Conservation (phyloP, 2,329 filamentous ascomycete species). For the Curvularia sp. region DNA sequence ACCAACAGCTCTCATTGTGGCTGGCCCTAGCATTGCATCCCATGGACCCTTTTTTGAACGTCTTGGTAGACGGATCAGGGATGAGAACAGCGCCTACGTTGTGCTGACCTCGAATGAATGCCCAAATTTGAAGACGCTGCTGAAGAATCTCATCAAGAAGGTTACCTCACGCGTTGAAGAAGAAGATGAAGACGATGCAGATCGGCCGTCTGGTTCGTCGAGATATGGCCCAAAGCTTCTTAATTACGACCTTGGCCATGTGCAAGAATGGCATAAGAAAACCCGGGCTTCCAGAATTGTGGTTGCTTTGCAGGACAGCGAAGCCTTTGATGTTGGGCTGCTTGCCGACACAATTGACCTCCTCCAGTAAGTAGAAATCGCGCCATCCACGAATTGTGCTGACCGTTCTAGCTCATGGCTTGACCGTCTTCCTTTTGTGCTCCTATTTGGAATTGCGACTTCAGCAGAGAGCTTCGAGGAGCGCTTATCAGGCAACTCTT, state of each 20-base stretch:
- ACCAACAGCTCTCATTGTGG: conserved; percentile 75
- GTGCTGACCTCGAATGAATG: conserved; percentile 73
- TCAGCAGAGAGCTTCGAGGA: conserved; percentile 82
- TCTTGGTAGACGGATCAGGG: conserved; percentile 59
- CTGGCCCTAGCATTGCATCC: conserved; percentile 79
- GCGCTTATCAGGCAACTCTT: conserved; percentile 72
- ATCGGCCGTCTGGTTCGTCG: conserved; percentile 23
- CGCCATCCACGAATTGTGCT: conserved; percentile 17
- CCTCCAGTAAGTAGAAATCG: conserved; percentile 63
- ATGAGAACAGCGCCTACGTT: conserved; percentile 64
- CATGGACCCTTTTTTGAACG: conserved; percentile 78
- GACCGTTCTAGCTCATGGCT: conserved; percentile 66
- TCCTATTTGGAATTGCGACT: conserved; percentile 81
- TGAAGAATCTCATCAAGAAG: conserved; percentile 77
- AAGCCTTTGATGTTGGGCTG: conserved; percentile 78
- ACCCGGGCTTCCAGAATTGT: conserved; percentile 67
- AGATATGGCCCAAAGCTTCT: conserved; percentile 70
- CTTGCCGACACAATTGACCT: conserved; percentile 74
- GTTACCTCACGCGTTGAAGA: conserved; percentile 65
- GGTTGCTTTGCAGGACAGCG: conserved; percentile 80
- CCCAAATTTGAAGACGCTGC: conserved; percentile 73
- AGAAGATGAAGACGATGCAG: conserved; percentile 57
- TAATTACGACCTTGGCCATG: conserved; percentile 78
- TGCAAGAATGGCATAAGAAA: conserved; percentile 66
- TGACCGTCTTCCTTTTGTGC: conserved; percentile 76